Evolutionary conservation across 192 early-diverging fungal genomes (phyloP), one percentile per base, ranked within the genome.

Genomic region (Pilobolus umbonatus): DNA sequence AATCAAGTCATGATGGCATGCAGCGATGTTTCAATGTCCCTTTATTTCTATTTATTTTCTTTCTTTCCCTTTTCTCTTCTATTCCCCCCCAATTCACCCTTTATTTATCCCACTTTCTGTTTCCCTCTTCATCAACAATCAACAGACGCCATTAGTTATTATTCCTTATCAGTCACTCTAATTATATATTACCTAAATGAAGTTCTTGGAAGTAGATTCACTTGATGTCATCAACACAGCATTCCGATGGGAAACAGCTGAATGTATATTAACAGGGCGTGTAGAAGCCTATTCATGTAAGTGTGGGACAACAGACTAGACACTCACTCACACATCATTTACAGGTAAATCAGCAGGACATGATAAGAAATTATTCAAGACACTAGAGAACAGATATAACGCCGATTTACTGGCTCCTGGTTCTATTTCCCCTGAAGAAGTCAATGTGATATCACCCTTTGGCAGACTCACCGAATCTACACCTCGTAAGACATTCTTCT

Each of bases 211-310:
- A 59, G 50, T 65, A 14, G 64, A 65, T 53, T 57, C 84, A 12
- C 81, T 98, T 54, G 91, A 93, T 55, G 75, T 81, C 46, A 79
- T 98, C 46, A 98, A 96, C 75, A 82, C 83, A 57, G 85, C 77
- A 8, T 82, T 98, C 22, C 80, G 83, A 32, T 96, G 87, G 72
- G 85, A 93, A 43, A 89, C 88, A 26, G 80, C 88, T 38, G 94
- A 98, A 72, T 85, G 83, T 68, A 78, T 76, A 70, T 78, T 96
- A 21, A 77, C 85, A 56, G 93, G 91, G 30, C 75, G 92, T 60
- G 68, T 96, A 24, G 96, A 98, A 75, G 86, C 91, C 22, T 98
- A 98, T 67, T 91, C 93, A 34, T 96, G 93, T 92, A 89, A 83
- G 86, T 81, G 21, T 39, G 29, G 38, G 55, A 5, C 31, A 44